Percentiles rank a stretch among this genome's conserved stretches.
phyloP scores from a whole-genome alignment of 2,329 filamentous ascomycete genomes.

The Phialemonium atrogriseum region DNA sequence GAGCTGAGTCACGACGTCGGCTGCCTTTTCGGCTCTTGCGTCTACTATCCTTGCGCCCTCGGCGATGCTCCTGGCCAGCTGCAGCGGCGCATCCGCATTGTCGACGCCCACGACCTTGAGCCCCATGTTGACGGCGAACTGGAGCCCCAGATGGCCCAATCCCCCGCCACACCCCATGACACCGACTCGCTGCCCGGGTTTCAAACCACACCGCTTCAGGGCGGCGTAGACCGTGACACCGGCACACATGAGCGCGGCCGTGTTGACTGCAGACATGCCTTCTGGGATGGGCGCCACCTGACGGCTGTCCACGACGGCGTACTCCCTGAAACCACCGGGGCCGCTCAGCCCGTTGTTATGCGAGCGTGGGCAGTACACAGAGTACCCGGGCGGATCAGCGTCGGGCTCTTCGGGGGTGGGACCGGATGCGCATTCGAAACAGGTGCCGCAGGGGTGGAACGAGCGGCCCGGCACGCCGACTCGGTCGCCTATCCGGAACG shows the following conservation, averaged over 20 bases:
- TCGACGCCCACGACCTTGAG: slow-evolving; percentile 27
- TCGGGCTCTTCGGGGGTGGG: slow-evolving; percentile 14
- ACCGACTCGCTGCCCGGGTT: slow-evolving; percentile 24
- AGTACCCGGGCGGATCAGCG: slow-evolving; percentile 28
- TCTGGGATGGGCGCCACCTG: slow-evolving; percentile 23
- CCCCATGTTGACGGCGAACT: slow-evolving; percentile 20
- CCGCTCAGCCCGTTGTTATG: slow-evolving; percentile 15
- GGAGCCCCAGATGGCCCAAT: slow-evolving; percentile 18
- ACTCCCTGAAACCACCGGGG: slow-evolving; percentile 31
- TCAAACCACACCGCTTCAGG: slow-evolving; percentile 23
- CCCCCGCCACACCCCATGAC: slow-evolving; percentile 28
- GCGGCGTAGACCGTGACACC: slow-evolving; percentile 32
- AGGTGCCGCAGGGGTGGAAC: slow-evolving; percentile 29
- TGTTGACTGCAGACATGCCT: slow-evolving; percentile 23
- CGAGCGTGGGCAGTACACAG: slow-evolving; percentile 24
- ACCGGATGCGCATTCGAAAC: slow-evolving; percentile 27
- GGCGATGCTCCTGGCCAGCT: slow-evolving; percentile 19
- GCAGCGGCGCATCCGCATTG: slow-evolving; percentile 23
- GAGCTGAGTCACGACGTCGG: slow-evolving; percentile 15
- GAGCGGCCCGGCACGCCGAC: slow-evolving; percentile 32
- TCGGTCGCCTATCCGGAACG: slow-evolving; percentile 18
- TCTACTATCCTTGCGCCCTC: slow-evolving; percentile 27
- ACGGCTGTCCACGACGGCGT: slow-evolving; percentile 30
- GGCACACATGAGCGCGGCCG: slow-evolving; percentile 33
- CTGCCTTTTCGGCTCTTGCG: slow-evolving; percentile 19